Evolutionary conservation across 495 filamentous ascomycete species (phyloP).

Genomic region (Aspergillus kassunensis): DNA sequence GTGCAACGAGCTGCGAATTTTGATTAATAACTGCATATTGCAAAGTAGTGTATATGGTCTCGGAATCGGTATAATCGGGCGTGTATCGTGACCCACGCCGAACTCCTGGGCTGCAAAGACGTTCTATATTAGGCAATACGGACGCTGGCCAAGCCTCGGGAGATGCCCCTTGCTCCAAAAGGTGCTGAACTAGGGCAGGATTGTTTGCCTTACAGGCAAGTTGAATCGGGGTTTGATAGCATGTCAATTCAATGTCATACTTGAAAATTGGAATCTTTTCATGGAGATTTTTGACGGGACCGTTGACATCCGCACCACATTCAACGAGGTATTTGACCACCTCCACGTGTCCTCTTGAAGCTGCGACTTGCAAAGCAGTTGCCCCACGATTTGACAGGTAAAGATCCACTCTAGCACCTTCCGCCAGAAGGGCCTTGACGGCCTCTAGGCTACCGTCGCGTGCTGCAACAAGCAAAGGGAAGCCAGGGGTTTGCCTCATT

Average conservation of each 20-base stretch:
- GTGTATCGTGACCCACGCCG: too few species aligned
- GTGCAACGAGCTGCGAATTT: slow-evolving; percentile 3
- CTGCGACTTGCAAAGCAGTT: slow-evolving; percentile 2
- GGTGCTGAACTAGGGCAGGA: background rate
- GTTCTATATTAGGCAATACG: background rate
- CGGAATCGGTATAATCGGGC: background rate
- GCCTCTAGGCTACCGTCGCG: background rate
- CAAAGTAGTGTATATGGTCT: background rate
- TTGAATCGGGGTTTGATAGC: slow-evolving; percentile 1
- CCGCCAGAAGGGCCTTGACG: background rate
- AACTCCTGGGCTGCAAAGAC: too few species aligned
- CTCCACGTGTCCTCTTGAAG: background rate
- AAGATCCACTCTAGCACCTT: background rate
- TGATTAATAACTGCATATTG: slow-evolving; percentile 7
- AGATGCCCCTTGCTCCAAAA: slow-evolving; percentile 11
- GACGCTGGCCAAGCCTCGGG: background rate
- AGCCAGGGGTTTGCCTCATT: background rate
- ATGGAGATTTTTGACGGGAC: background rate
- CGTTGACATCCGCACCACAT: background rate
- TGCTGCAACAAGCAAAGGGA: background rate
- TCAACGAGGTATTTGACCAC: background rate
- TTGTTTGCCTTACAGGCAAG: slow-evolving; percentile 7
- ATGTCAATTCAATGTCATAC: background rate
- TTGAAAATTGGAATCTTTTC: background rate
- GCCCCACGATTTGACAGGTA: background rate